These are phyloP conservation scores for Syzygium malaccense DNA, from an alignment of 441 rosid species.

Conservation along the genomic window DNA sequence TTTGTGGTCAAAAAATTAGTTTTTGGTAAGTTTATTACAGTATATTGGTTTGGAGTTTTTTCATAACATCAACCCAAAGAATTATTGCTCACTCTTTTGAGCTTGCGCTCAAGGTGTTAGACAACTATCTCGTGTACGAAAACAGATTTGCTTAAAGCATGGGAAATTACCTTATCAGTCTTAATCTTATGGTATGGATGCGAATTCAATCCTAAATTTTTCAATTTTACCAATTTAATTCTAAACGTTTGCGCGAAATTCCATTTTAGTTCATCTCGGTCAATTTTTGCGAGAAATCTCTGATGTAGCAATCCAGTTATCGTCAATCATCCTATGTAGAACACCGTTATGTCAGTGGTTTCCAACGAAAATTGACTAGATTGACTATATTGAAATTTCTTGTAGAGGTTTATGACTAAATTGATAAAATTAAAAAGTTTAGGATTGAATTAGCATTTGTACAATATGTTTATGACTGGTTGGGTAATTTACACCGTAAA, in stretches of 20 bases:
- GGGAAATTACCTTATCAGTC: not conserved
- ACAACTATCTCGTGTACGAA: not conserved
- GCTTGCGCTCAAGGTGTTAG: too few relatives aligned
- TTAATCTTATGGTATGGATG: not conserved
- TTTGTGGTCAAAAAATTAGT: too few relatives aligned
- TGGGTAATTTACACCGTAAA: not conserved
- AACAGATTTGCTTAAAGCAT: not conserved
- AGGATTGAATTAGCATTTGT: not conserved
- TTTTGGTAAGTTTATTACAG: too few relatives aligned
- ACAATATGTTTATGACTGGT: not conserved
- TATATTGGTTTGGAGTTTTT: too few relatives aligned
- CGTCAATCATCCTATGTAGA: rapidly evolving
- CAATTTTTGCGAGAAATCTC: rapidly evolving
- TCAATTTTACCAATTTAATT: rapidly evolving
- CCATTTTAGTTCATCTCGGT: not conserved
- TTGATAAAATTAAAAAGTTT: not conserved
- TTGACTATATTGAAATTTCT: too few relatives aligned
- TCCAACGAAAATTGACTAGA: not conserved
- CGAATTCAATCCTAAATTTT: not conserved
- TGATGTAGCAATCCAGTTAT: not conserved
- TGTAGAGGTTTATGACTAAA: too few relatives aligned
- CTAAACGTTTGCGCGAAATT: not conserved
- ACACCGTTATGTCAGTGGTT: not conserved
- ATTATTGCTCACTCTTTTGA: not conserved
- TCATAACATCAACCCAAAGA: not conserved